Conservation (phyloP, 257 asterid genomes). For the Petunia axillaris region DNA sequence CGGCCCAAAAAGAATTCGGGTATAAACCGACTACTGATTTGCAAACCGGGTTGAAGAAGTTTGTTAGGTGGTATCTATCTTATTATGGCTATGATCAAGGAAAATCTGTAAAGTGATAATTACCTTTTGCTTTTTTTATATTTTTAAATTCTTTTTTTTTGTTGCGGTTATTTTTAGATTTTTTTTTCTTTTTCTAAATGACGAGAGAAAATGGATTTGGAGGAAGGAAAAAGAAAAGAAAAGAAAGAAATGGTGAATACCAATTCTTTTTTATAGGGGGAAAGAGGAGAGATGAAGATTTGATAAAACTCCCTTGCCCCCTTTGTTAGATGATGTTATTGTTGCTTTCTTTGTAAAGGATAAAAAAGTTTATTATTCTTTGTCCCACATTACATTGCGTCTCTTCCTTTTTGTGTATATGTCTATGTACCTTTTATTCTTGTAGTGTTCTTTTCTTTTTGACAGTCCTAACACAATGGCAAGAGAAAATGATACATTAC, state of each 20-base stretch:
- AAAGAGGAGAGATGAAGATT: conserved; percentile 40
- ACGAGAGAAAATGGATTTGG: not conserved
- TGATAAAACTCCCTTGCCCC: conserved; percentile 30
- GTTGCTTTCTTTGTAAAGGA: conserved; percentile 40
- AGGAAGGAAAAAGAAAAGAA: not conserved
- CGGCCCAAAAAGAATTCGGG: conserved; percentile 68
- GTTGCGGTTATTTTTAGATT: conserved; percentile 27
- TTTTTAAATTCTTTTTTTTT: conserved; percentile 13
- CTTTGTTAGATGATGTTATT: conserved; percentile 26
- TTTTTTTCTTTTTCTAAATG: not conserved
- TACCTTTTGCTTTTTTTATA: not conserved
- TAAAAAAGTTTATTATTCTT: conserved; percentile 23
- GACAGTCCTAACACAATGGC: too few species aligned
- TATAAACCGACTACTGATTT: conserved; percentile 78
- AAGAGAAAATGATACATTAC: not conserved
- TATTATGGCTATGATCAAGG: conserved; percentile 68
- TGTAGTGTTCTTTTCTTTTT: not conserved
- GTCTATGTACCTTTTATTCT: not conserved
- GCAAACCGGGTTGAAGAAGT: conserved; percentile 83
- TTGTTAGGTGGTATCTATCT: conserved; percentile 72
- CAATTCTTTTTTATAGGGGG: conserved; percentile 47
- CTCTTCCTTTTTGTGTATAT: not conserved
- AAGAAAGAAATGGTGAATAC: conserved; percentile 29
- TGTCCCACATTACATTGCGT: not conserved
- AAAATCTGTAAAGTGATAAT: conserved; percentile 52